Conservation (phyloP, 2,329 filamentous ascomycete genomes). For the Epichloe hybrida region DNA sequence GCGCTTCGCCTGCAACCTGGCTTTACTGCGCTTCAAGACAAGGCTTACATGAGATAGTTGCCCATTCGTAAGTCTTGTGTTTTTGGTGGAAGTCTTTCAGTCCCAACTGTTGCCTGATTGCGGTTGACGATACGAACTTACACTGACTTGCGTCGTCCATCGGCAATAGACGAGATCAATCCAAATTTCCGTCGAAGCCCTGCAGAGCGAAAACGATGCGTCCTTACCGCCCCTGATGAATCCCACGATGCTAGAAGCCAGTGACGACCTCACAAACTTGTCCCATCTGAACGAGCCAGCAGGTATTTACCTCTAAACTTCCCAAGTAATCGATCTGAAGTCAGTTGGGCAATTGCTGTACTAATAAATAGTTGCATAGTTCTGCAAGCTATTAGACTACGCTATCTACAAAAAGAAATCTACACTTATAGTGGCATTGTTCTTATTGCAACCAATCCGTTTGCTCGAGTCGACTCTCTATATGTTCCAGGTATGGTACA, state of each 20-base stretch:
- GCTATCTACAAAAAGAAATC: slow-evolving; percentile 97
- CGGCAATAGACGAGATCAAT: slow-evolving; percentile 57
- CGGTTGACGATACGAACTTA: not conserved
- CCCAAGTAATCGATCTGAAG: not conserved
- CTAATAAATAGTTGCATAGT: slow-evolving; percentile 38
- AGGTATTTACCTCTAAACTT: slow-evolving; percentile 38
- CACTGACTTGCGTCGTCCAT: not conserved
- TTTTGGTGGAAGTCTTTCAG: no score
- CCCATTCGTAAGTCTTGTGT: no score
- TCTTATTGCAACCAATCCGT: slow-evolving; percentile 95
- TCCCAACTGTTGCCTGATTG: no score
- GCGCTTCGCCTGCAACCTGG: not conserved
- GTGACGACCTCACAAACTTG: slow-evolving; percentile 92
- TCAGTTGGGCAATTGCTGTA: not conserved
- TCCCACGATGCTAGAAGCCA: slow-evolving; percentile 93
- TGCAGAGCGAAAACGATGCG: slow-evolving; percentile 64
- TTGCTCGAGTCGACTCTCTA: slow-evolving; percentile 91
- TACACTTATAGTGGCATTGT: slow-evolving; percentile 99
- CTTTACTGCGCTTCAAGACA: no score
- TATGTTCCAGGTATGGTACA: slow-evolving; percentile 99
- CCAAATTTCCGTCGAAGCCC: slow-evolving; percentile 60
- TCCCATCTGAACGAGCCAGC: slow-evolving; percentile 98
- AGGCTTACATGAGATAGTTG: no score
- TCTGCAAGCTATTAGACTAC: slow-evolving; percentile 89
- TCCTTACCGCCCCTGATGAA: slow-evolving; percentile 92